Evolutionary conservation across 805 yeast species (phyloP), one percentile per base, ranked within the genome.

Genomic region (Ogataea polymorpha): DNA sequence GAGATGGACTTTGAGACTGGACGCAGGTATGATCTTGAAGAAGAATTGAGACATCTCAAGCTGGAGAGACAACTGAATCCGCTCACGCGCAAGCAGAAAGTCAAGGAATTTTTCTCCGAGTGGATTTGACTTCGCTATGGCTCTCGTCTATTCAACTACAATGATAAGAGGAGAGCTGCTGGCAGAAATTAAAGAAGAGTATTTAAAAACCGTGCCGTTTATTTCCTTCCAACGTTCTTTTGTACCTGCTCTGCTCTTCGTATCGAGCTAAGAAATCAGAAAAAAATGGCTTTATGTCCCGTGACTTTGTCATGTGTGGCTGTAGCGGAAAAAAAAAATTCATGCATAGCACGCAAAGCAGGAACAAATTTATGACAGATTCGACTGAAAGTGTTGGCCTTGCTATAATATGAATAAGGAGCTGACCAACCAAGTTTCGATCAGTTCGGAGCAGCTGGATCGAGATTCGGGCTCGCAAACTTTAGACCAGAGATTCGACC

Each of bases 1-100:
- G 71, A 70, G 12, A 70, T 75, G 47, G 77, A 76, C 47, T 71
- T 75, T 26, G 74, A 68, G 38, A 71, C 68, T 29, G 80, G 80
- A 4, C 66, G 74, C 35, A 63, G 80, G 54, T 59, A 44, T 11
- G 56, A 50, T 31, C 32, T 50, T 32, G 54, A 50, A 18, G 33
- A 27, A 6, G 21, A 27, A 14, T 13, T 18, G 13, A 23, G 34
- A 17, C 29, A 27, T 9, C 17, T 14, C 18, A 23, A 15, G 9
- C 28, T 15, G 16, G 37, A 39, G 12, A 25, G 26, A 18, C 23
- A 11, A 13, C 8, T 8, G 28, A 20, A 33, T 11, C 37, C 42
- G 13, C 29, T 32, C 8, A 28, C 42, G 2, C 12, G 12, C 7
- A 34, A 27, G 18, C 28, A 39, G 24, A 39, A 33, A 23, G 9